These are phyloP conservation scores for Dorcoceras hygrometricum DNA, from an alignment of 257 asterid genomes.

Conservation along the genomic window DNA sequence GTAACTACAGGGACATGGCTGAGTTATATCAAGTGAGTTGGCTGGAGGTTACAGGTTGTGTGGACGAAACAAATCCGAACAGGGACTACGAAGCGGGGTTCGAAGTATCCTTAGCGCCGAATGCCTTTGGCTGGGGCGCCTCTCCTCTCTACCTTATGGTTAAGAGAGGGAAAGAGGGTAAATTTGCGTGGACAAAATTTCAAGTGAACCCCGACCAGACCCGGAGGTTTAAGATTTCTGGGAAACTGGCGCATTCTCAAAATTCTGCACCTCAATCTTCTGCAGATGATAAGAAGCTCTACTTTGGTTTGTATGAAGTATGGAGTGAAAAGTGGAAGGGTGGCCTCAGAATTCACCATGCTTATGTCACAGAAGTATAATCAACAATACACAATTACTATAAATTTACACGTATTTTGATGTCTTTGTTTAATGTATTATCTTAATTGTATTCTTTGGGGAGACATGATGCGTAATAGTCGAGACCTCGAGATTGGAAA, in stretches of 20 bases:
- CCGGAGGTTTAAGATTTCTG: conserved; percentile 16
- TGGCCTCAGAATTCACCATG: conserved; percentile 18
- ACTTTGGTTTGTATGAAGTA: conserved; percentile 36
- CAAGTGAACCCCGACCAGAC: conserved; percentile 17
- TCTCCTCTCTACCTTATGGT: conserved; percentile 45
- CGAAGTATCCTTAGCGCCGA: conserved; percentile 32
- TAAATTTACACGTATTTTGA: background rate
- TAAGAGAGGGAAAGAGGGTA: conserved; percentile 39
- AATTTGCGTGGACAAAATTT: conserved; percentile 25
- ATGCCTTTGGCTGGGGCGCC: conserved; percentile 55
- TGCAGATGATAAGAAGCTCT: conserved; percentile 13
- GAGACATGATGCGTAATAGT: too few species aligned
- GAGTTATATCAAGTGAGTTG: conserved; percentile 47
- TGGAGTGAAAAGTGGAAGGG: conserved; percentile 27
- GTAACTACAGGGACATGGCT: conserved; percentile 14
- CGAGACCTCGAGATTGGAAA: too few species aligned
- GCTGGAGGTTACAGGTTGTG: conserved; percentile 53
- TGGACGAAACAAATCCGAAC: conserved; percentile 1
- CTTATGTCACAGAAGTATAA: background rate
- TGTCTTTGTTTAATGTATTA: too few species aligned
- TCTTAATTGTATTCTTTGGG: background rate
- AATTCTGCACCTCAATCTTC: background rate
- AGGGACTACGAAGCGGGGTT: conserved; percentile 44
- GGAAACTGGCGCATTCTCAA: conserved; percentile 1
- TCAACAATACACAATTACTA: background rate